Evolutionary conservation across 306 rosid genomes (phyloP), one percentile per base, ranked within the genome.

Genomic region (Sicyos edulis): DNA sequence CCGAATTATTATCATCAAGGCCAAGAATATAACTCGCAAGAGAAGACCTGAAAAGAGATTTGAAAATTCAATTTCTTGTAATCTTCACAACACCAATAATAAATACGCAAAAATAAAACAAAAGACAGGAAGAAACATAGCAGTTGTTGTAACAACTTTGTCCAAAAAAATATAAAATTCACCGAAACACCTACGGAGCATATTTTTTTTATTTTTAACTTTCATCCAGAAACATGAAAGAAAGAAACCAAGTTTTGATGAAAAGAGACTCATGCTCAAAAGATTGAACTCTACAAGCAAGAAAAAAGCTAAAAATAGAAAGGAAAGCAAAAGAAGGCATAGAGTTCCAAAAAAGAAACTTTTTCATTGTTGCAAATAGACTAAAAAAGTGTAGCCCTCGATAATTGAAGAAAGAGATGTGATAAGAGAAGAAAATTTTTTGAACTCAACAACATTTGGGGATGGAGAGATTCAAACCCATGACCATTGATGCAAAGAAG

Each of bases 21-120:
- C 88, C 90, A 84, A 92, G 91, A 79, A 90, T 83, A 81, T 84
- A 92, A 86, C 92, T 84, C 6, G 93, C 93, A 74, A 90, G 84
- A 80, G 91, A 78, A 74, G 89, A 90, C 98, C 98, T 92, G 92
- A 73, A 63, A 81, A 76, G 24, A 42, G 69, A 73, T 21, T 19
- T 20, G 21, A 72, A 19, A 40, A 68, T 13, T 68, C 72, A 68
- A 21, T 22, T 68, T 45, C 72, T 22, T 68, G 9, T 68, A 45
- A 68, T 68, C 54, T 45, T 47, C 55, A 45, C 17, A 49, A 10
- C 72, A 22, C 72, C 56, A 49, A 21, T 10, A 65, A 67, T 20
- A 22, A 55, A 21, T 42, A 22, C 32, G 49, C 12, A 15, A 20
- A 24, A 44, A n/a, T n/a, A 67, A 67, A 52, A 34, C n/a, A 42